These are phyloP conservation scores for Cystoderma amianthinum DNA, from an alignment of 768 basidiomycete species.

Conservation along the genomic window DNA sequence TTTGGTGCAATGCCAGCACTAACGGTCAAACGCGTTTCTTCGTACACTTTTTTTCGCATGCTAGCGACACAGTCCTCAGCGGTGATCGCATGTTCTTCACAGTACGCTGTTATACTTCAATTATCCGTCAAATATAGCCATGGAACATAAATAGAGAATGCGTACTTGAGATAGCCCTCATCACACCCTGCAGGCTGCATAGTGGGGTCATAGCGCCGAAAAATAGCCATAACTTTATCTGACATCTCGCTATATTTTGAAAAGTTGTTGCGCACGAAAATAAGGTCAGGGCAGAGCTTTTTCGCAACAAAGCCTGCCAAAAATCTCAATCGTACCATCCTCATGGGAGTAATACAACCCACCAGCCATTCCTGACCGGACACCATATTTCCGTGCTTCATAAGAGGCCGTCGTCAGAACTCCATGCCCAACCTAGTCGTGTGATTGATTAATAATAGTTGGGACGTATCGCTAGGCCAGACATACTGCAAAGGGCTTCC, in stretches of 20 bases:
- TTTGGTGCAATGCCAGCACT: constrained; percentile 96
- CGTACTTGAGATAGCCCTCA: constrained; percentile 88
- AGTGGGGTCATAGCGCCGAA: constrained; percentile 65
- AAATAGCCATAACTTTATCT: constrained; percentile 60
- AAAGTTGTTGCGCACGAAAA: constrained; percentile 55
- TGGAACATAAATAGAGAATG: constrained; percentile 6
- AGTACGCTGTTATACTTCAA: constrained; percentile 77
- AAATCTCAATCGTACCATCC: constrained; percentile 3
- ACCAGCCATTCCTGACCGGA: constrained; percentile 96
- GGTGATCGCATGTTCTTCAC: constrained; percentile 53
- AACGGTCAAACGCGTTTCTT: constrained; percentile 81
- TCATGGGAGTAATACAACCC: neutral
- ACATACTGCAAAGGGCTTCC: constrained; percentile 69
- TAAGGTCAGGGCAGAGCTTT: constrained; percentile 88
- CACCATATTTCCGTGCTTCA: constrained; percentile 85
- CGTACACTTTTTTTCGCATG: constrained; percentile 67
- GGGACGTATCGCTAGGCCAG: neutral
- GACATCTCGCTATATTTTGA: constrained; percentile 68
- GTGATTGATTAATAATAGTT: neutral
- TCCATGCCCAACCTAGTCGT: constrained; percentile 65
- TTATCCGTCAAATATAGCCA: constrained; percentile 4
- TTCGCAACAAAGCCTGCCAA: constrained; percentile 84
- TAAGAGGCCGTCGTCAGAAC: constrained; percentile 89
- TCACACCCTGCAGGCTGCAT: constrained; percentile 79
- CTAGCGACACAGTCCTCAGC: constrained; percentile 72